These are phyloP conservation scores for Theileria luwenshuni DNA, from an alignment of 169 alveolate genomes.

Conservation along the genomic window DNA sequence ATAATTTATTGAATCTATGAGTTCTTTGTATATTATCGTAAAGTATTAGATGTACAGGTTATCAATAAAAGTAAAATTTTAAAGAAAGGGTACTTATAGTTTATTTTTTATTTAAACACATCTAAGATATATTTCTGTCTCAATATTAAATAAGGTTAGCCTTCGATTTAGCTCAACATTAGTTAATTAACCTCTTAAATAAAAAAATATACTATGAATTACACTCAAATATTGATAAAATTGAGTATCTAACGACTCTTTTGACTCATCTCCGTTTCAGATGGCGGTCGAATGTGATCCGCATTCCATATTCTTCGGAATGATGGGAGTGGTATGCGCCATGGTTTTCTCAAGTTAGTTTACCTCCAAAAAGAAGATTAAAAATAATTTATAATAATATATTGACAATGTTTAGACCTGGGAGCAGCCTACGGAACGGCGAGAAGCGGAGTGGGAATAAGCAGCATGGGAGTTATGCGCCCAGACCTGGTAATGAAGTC, in stretches of 20 bases:
- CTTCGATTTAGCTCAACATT: background rate
- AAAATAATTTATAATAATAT: background rate
- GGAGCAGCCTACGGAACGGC: constrained; percentile 99
- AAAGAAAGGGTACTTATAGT: background rate
- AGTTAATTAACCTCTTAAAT: background rate
- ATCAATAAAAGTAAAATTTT: background rate
- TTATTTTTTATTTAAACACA: constrained; percentile 7
- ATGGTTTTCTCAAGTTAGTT: constrained; percentile 93
- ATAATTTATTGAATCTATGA: background rate
- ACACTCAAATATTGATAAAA: too few relatives aligned
- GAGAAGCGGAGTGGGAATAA: constrained; percentile 98
- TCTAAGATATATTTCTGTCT: background rate
- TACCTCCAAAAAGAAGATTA: background rate
- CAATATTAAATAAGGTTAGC: constrained; percentile 16
- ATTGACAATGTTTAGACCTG: constrained; percentile 82
- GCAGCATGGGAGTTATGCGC: constrained; percentile 98
- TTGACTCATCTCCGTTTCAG: constrained; percentile 1
- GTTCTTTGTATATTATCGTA: constrained; percentile 17
- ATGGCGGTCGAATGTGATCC: constrained; percentile 84
- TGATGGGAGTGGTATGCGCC: constrained; percentile 98
- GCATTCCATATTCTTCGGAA: constrained; percentile 95
- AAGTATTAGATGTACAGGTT: background rate
- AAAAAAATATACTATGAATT: too few relatives aligned
- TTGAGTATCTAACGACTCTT: background rate
- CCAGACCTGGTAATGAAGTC: constrained; percentile 99